Percentiles rank a stretch among this genome's conserved stretches.
These are phyloP conservation scores for Arabidopsis arenosa DNA, from an alignment of 345 rosid species.

Conservation along the genomic window DNA sequence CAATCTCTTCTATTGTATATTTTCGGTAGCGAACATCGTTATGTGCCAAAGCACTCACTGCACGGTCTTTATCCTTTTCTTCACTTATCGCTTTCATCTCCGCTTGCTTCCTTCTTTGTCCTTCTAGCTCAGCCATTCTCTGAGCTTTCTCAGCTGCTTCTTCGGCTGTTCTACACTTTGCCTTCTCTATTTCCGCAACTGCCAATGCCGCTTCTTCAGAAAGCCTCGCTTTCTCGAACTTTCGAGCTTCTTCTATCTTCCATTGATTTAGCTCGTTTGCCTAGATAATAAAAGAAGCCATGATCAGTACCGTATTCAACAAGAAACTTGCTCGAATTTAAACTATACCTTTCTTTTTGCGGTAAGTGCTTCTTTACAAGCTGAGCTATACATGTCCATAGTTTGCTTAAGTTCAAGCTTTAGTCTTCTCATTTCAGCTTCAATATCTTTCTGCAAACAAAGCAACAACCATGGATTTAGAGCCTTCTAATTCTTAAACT, in stretches of 20 bases:
- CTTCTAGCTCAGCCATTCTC: constrained; percentile 71
- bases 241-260: constrained; percentile 71
- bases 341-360: constrained; percentile 54
- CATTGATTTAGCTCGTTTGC: constrained; percentile 70
- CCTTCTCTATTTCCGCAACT: constrained; percentile 80
- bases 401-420: constrained; percentile 86
- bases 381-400: constrained; percentile 81
- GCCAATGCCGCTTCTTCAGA: constrained; percentile 85
- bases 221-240: constrained; percentile 63
- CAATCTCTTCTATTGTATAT: constrained; percentile 75
- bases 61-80: constrained; percentile 67
- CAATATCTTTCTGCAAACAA: constrained; percentile 59
- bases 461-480: not conserved
- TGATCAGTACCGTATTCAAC: not conserved
- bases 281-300: constrained; percentile 42
- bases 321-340: not conserved
- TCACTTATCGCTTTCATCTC: constrained; percentile 68
- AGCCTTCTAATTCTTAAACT: not conserved
- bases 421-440: constrained; percentile 84
- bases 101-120: constrained; percentile 64
- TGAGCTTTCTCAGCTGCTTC: constrained; percentile 85
- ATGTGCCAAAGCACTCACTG: constrained; percentile 60
- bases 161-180: constrained; percentile 70
- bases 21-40: constrained; percentile 68
- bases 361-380: constrained; percentile 85